phyloP scores from a whole-genome alignment of 1,139 yeast species.

The Candida tetrigidarum region DNA sequence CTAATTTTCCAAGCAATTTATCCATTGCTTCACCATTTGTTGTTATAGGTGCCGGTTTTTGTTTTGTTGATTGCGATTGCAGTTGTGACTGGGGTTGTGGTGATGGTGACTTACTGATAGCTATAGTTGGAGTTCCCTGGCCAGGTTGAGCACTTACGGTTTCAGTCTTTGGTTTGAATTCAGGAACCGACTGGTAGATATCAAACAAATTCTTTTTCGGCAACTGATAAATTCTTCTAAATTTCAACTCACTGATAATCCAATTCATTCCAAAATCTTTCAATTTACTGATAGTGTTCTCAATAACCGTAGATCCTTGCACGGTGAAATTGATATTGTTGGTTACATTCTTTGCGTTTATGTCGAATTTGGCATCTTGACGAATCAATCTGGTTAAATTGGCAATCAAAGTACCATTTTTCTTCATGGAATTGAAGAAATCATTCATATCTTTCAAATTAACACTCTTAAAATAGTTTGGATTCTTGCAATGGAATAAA shows the following conservation, averaged over 20 bases:
- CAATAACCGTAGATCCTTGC: slow-evolving; percentile 34
- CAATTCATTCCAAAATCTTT: slow-evolving; percentile 41
- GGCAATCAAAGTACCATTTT: slow-evolving; percentile 57
- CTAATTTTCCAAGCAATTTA: slow-evolving; percentile 20
- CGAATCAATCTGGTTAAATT: slow-evolving; percentile 53
- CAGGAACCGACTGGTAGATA: slow-evolving; percentile 20
- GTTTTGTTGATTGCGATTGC: neutral
- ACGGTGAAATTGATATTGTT: slow-evolving; percentile 45
- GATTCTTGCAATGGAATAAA: slow-evolving; percentile 29
- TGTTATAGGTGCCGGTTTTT: neutral
- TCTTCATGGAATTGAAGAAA: slow-evolving; percentile 49
- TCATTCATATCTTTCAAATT: slow-evolving; percentile 44
- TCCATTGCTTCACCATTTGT: slow-evolving; percentile 6
- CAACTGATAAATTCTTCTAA: slow-evolving; percentile 37
- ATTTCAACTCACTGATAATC: slow-evolving; percentile 41
- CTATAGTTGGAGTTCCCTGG: neutral
- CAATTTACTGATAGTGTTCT: slow-evolving; percentile 26
- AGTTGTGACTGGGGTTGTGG: slow-evolving; percentile 6
- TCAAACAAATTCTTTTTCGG: slow-evolving; percentile 31
- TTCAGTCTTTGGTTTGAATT: slow-evolving; percentile 11
- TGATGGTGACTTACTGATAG: slow-evolving; percentile 1
- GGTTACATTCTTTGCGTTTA: slow-evolving; percentile 37
- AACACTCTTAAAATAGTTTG: slow-evolving; percentile 29
- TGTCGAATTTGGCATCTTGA: slow-evolving; percentile 42
- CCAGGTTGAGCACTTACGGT: neutral